A percentile compares a stretch with the other conserved stretches of the same genome.
Conservation (phyloP, 345 rosid genomes). For the Laguncularia racemosa region DNA sequence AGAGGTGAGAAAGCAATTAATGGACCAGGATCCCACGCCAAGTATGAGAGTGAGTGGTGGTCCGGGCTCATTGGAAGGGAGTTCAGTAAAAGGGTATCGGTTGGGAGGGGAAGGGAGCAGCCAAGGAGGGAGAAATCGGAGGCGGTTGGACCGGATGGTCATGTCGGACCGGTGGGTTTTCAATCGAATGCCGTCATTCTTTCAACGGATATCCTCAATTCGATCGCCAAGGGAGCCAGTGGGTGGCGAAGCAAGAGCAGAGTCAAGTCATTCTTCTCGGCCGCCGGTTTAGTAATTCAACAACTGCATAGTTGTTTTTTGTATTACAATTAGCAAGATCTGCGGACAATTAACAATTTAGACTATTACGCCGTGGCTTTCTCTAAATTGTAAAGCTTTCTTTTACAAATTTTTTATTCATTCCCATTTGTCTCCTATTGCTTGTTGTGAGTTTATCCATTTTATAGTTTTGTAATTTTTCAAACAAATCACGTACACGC, state of each 20-base stretch:
- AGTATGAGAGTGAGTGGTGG: conserved; percentile 30
- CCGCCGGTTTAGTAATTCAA: no score
- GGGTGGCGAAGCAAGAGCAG: conserved; percentile 17
- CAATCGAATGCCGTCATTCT: conserved; percentile 32
- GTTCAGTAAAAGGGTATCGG: conserved; percentile 37
- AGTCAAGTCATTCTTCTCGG: no score
- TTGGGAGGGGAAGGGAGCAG: conserved; percentile 27
- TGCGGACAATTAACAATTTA: no score
- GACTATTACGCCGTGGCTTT: no score
- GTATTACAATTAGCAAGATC: no score
- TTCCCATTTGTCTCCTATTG: no score
- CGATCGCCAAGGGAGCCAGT: conserved; percentile 26
- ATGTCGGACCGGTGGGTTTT: conserved; percentile 53
- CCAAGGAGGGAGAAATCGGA: conserved; percentile 28
- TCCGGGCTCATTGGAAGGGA: conserved; percentile 32
- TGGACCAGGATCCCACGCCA: conserved; percentile 41
- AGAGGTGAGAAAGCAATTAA: conserved; percentile 55
- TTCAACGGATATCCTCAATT: conserved; percentile 32
- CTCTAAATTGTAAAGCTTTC: no score
- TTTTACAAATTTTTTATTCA: no score
- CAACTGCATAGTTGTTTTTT: no score
- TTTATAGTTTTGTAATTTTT: no score
- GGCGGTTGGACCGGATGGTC: conserved; percentile 15
- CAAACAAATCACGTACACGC: no score
- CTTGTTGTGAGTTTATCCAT: no score